Percentiles rank a stretch among this genome's conserved stretches.
Evolutionary conservation across 139 green algal genomes (phyloP).

Genomic region (Chlamydomonas schloesseri): DNA sequence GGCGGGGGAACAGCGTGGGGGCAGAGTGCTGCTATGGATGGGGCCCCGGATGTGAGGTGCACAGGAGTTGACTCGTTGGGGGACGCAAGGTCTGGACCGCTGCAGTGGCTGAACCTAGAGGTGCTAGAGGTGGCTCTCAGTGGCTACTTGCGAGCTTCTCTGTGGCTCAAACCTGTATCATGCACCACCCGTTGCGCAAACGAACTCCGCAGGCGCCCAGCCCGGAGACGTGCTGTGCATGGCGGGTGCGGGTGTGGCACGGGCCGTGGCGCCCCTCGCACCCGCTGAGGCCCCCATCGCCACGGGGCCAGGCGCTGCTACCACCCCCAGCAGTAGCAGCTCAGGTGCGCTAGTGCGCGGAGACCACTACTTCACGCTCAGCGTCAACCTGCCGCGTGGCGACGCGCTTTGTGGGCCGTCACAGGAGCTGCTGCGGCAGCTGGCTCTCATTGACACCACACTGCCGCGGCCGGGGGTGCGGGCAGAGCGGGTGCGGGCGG

Average conservation of each 20-base stretch:
- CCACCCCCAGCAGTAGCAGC: neutral
- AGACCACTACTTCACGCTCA: conserved; percentile 45
- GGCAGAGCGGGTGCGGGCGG: neutral
- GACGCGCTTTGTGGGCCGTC: neutral
- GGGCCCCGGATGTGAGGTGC: neutral
- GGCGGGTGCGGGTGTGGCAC: conserved; percentile 15
- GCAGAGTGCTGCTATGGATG: neutral
- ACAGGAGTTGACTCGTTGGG: too few relatives aligned
- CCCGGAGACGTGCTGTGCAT: conserved; percentile 43
- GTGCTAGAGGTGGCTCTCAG: too few relatives aligned
- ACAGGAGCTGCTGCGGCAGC: conserved; percentile 19
- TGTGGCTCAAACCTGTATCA: too few relatives aligned
- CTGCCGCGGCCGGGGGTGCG: neutral
- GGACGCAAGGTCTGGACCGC: neutral
- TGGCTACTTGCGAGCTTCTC: too few relatives aligned
- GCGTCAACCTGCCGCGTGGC: conserved; percentile 7
- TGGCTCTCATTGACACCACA: conserved; percentile 5
- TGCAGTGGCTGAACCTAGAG: neutral
- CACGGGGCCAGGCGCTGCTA: too few relatives aligned
- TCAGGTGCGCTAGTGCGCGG: conserved; percentile 19
- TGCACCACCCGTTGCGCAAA: too few relatives aligned
- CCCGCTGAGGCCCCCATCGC: too few relatives aligned
- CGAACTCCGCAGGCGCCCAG: conserved; percentile 41
- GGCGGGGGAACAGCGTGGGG: neutral
- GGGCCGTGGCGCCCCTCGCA: neutral